Base-by-base conservation (phyloP, 306 rosid species). In the Cajanus cajan region DNA sequence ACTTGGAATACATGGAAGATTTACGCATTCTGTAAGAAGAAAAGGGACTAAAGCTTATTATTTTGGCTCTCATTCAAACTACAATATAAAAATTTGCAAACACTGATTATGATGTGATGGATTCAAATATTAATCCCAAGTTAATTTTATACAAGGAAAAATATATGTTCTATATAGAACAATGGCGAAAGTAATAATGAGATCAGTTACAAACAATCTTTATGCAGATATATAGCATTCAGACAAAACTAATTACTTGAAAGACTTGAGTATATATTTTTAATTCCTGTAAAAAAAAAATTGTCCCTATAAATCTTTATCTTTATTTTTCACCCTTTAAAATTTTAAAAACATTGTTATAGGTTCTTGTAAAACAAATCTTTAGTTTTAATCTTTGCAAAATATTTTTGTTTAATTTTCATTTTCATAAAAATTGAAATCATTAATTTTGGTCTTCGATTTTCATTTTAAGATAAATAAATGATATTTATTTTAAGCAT, bases 11-110 rank as follows among this genome's bases (percentile, higher is more conserved):
- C 48, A 36, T 57, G 88, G 77, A 65, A 91, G 87, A 80, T 86
- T 84, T 73, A 90, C 82, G 74, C 98, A 93, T 7, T 83, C 98
- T 93, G 88, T 55, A 85, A 86, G 79, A 22, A 61, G 21, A 55
- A 47, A 77, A 41, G 71, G 39, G 43, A 48, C 7, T 18, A 39
- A 8, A 37, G 59, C 19, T 45, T 19, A 24, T 63, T 70, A 70
- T 37, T 25, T 36, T 24, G 7, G 13, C 0, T 33, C 61, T 39
- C 52, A 51, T 16, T 28, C 31, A 50, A 36, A 79, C 19, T 37
- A 48, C 22, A 28, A 14, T 24, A 69, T 50, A 18, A 47, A 59
- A 11, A 39, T 8, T 19, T n/a, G 43, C 22, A 71, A 54, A 12
- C 10, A 33, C 4, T 47, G 22, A 15, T 31, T 36, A 63, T 14